Evolutionary conservation across 345 rosid genomes (phyloP).

Genomic region (Iberis pinnata): DNA sequence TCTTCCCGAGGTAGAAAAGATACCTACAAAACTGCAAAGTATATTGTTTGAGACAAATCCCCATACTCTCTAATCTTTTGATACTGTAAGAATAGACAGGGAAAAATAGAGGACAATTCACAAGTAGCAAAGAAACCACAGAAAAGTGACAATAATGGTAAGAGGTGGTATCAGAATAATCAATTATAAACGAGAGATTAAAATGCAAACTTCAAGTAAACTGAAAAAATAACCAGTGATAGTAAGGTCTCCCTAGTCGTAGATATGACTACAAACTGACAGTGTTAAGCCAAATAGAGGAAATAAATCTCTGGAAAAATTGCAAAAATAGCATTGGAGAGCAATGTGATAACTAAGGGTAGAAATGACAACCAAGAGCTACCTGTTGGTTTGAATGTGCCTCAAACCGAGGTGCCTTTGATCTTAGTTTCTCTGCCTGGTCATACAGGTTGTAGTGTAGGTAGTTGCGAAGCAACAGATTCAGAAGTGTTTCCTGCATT

Average conservation of each 20-base stretch:
- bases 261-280: neutral
- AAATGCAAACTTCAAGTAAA: neutral
- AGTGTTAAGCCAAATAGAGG: neutral
- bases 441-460: slow-evolving; percentile 80
- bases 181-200: neutral
- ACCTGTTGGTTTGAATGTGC: slow-evolving; percentile 95
- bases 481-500: slow-evolving; percentile 82
- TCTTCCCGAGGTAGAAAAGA: slow-evolving; percentile 79
- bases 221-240: neutral
- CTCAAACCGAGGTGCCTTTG: slow-evolving; percentile 85
- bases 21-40: slow-evolving; percentile 72
- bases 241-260: neutral
- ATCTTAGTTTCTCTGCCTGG: slow-evolving; percentile 86
- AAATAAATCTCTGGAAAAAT: slow-evolving; percentile 6
- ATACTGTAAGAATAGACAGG: no score
- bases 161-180: no score
- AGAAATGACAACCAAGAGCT: neutral
- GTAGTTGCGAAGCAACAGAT: slow-evolving; percentile 73
- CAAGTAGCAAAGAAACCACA: no score
- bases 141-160: no score
- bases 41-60: no score
- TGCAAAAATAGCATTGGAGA: neutral
- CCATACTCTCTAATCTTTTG: no score
- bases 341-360: neutral
- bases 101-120: no score